Evolutionary conservation across 148 eudicot species (phyloP).

Genomic region (Amaranthus cruentus): DNA sequence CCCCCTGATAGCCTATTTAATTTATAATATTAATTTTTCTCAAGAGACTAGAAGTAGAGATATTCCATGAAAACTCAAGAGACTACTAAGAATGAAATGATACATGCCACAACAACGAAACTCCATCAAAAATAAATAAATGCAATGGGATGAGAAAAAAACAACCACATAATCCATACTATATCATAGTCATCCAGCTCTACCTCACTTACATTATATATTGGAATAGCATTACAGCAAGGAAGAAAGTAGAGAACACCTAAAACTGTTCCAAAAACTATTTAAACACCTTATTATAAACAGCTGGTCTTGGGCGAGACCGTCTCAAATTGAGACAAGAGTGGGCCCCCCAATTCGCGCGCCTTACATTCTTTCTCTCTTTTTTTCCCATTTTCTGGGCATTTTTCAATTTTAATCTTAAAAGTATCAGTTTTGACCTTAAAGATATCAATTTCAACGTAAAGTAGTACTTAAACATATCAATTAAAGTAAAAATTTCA

Average conservation of each 20-base stretch:
- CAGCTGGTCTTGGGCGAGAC: not conserved
- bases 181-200: not conserved
- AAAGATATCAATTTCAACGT: too few relatives aligned
- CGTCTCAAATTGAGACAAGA: too few relatives aligned
- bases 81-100: not conserved
- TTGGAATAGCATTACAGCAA: not conserved
- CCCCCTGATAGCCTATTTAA: not conserved
- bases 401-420: too few relatives aligned
- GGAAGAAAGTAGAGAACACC: not conserved
- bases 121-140: not conserved
- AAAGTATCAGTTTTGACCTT: too few relatives aligned
- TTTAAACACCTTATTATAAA: not conserved
- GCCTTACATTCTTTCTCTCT: too few relatives aligned
- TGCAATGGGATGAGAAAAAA: not conserved
- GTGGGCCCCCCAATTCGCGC: too few relatives aligned
- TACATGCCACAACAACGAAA: not conserved
- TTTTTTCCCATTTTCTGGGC: too few relatives aligned
- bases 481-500: too few relatives aligned
- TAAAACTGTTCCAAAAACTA: not conserved
- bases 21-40: too few relatives aligned
- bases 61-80: too few relatives aligned
- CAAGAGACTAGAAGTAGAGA: too few relatives aligned
- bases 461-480: too few relatives aligned
- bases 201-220: not conserved
- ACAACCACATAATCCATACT: not conserved